These are phyloP conservation scores for Chalciporus sp. DNA, from an alignment of 1,284 basidiomycete species.

Conservation along the genomic window DNA sequence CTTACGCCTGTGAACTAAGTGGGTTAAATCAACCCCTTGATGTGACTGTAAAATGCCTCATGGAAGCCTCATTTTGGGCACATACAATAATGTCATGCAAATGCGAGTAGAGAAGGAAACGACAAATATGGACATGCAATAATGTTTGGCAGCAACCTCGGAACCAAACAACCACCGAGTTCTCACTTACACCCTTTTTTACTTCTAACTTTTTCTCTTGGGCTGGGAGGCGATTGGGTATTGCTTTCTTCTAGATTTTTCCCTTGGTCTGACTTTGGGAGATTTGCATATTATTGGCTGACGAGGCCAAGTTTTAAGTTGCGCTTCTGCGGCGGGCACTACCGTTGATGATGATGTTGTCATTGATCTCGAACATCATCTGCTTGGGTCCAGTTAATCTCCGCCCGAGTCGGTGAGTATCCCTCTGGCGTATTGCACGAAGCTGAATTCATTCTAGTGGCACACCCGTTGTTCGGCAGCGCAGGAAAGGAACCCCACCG, in stretches of 20 bases:
- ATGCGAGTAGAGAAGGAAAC: background rate
- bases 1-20: background rate
- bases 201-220: background rate
- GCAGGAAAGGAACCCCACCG: background rate
- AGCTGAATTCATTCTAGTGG: background rate
- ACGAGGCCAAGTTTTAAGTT: too few relatives aligned
- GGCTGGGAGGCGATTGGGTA: background rate
- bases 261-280: too few relatives aligned
- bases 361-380: background rate
- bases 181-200: background rate
- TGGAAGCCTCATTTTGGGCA: conserved; percentile 12
- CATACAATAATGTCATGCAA: too few relatives aligned
- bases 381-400: background rate
- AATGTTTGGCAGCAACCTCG: conserved; percentile 12
- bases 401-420: background rate
- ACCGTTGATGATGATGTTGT: background rate
- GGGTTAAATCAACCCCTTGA: background rate
- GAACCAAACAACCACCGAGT: conserved; percentile 14
- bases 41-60: conserved; percentile 13
- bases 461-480: too few relatives aligned
- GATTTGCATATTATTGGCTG: too few relatives aligned
- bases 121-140: background rate
- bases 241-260: background rate
- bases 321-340: too few relatives aligned
- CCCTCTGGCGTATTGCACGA: background rate